phyloP scores from a whole-genome alignment of 129 eudicot genomes.

The Centella asiatica region DNA sequence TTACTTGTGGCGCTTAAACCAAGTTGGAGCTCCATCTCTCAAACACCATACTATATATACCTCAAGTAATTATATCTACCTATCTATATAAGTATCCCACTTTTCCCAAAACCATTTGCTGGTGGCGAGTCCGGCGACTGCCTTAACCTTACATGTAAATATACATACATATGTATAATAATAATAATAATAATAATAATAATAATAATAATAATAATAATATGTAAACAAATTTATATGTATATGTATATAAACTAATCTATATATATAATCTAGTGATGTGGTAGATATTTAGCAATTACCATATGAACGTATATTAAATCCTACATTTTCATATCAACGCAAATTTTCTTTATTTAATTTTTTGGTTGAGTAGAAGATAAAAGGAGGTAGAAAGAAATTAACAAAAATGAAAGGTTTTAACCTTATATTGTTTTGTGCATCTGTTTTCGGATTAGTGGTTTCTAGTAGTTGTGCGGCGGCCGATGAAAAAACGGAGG shows the following conservation, averaged over 20 bases:
- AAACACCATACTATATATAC: background rate
- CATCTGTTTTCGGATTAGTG: conserved; percentile 12
- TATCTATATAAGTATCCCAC: background rate
- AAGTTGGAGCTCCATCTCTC: conserved; percentile 2
- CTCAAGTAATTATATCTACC: background rate
- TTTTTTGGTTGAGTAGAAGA: background rate
- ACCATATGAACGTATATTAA: conserved; percentile 6
- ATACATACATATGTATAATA: background rate
- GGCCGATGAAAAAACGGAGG: conserved; percentile 8
- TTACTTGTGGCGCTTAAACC: conserved; percentile 8
- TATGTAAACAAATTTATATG: too few species aligned
- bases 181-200: too few species aligned
- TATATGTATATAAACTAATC: background rate
- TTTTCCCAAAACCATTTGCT: background rate
- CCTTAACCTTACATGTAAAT: background rate
- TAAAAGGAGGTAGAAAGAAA: background rate
- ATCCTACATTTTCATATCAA: background rate
- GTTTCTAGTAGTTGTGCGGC: conserved; percentile 8
- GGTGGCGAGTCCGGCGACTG: background rate
- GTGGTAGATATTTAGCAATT: conserved; percentile 17
- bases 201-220: too few species aligned
- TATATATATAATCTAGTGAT: background rate
- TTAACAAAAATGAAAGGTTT: conserved; percentile 5
- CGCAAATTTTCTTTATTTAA: background rate
- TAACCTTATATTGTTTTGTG: conserved; percentile 17